These are phyloP conservation scores for Diplodia scrobiculata DNA, from an alignment of 2,329 filamentous ascomycete genomes.

Conservation along the genomic window DNA sequence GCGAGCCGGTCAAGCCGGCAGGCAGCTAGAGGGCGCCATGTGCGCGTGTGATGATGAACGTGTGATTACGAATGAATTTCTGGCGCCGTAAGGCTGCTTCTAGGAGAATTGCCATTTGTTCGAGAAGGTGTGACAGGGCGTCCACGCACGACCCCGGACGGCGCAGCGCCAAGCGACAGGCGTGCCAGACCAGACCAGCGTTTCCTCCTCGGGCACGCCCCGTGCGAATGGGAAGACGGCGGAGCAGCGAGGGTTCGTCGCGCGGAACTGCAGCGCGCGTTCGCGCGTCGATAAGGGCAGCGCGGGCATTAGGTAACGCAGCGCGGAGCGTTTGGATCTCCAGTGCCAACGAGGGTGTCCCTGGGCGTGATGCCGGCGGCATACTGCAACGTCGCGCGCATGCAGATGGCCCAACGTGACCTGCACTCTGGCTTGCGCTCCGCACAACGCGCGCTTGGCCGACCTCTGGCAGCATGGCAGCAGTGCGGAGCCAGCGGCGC, in stretches of 20 bases:
- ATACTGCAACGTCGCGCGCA: conserved; percentile 23
- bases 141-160: conserved; percentile 8
- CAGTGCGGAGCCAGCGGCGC: conserved; percentile 9
- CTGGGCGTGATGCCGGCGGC: conserved; percentile 15
- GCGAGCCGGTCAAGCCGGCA: conserved; percentile 37
- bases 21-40: conserved; percentile 29
- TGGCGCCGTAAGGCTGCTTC: conserved; percentile 29
- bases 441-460: conserved; percentile 18
- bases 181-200: conserved; percentile 14
- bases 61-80: conserved; percentile 31
- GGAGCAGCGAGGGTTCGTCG: conserved; percentile 7
- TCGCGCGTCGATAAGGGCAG: conserved; percentile 8
- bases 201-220: conserved; percentile 5
- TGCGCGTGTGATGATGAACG: conserved; percentile 1
- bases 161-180: conserved; percentile 20
- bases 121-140: conserved; percentile 14
- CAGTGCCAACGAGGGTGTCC: conserved; percentile 10
- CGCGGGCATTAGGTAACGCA: conserved; percentile 26
- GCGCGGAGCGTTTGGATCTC: conserved; percentile 7
- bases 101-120: conserved; percentile 22
- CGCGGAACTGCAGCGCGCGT: background rate
- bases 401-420: conserved; percentile 21
- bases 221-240: conserved; percentile 25
- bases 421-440: conserved; percentile 17
- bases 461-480: background rate